These are phyloP conservation scores for Backusella luteola DNA, from an alignment of 192 early-diverging fungal species.

Conservation along the genomic window DNA sequence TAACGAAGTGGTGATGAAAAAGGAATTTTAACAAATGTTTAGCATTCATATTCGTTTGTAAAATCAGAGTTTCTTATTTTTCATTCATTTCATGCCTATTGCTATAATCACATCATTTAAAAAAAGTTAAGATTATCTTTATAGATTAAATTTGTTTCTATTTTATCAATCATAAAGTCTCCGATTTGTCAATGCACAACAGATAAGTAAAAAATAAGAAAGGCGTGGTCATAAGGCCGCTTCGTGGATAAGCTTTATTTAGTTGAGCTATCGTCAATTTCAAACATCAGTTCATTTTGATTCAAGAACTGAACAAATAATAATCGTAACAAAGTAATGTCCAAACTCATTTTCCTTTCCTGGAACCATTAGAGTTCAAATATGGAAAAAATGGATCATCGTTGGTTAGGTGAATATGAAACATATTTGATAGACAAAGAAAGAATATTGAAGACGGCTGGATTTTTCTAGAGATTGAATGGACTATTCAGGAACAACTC, in stretches of 20 bases:
- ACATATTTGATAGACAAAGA: not conserved
- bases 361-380: not conserved
- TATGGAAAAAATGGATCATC: not conserved
- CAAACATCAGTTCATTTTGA: conserved; percentile 1
- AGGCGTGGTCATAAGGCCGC: not conserved
- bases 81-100: too few species aligned
- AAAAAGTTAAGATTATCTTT: too few species aligned
- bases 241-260: not conserved
- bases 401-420: not conserved
- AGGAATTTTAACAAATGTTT: too few species aligned
- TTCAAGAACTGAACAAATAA: not conserved
- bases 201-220: not conserved
- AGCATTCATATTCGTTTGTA: too few species aligned
- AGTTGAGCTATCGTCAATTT: not conserved
- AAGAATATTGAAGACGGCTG: not conserved
- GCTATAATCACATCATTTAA: too few species aligned
- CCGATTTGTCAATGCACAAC: too few species aligned
- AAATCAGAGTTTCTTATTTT: too few species aligned
- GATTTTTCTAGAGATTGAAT: not conserved
- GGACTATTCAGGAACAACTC: not conserved
- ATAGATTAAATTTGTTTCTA: too few species aligned
- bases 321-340: not conserved
- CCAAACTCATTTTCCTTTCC: not conserved
- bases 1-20: too few species aligned
- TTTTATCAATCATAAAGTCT: too few species aligned